Base-by-base conservation (phyloP, 345 rosid species). In the Odontarrhena argentea region DNA sequence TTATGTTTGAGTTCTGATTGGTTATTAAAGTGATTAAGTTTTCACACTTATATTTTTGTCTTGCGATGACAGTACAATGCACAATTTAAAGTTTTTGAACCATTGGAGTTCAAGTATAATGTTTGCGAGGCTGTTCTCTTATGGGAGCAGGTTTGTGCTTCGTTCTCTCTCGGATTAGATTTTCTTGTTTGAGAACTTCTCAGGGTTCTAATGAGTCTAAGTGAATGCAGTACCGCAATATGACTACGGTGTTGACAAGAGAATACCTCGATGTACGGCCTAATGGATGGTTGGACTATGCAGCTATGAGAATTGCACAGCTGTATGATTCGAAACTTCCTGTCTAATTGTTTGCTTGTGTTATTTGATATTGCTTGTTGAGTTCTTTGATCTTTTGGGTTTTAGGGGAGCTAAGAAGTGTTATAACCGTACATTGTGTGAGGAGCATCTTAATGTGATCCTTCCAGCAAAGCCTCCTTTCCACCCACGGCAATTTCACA, bases 211-310 rank as follows among this genome's bases (percentile, higher is more conserved):
- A 71, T 71, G 68, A 49, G 7, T 69, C 60, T 41, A 54, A 42
- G 42, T 50, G 7, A 40, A 34, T 82, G 86, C 88, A 94, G 99
- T 88, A 88, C 63, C 95, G 96, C 48, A 94, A 94, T 82, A 91
- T 91, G 95, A 94, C 99, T 51, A 91, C 99, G 6, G 89, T 91
- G 30, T 76, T 94, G 76, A 94, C 97, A 1, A 85, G 99, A 73
- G 99, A 94, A 69, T 94, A 91, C 69, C 87, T 94, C 13, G 99
- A 94, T 74, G 79, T 76, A 65, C 88, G 95, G 50, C 95, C 97
- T 9, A 86, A 91, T 77, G 97, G 99, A 61, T 94, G 99, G 99
- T 74, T 86, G 63, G 92, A 88, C 12, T 88, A 90, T 80, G 99
- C 99, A 3, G 97, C 97, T 15, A 79, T 83, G 83, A 83, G 98